Evolutionary conservation across 225 moss, liverwort and hornwort species (phyloP).

Genomic region (Antitrichia curtipendula): DNA sequence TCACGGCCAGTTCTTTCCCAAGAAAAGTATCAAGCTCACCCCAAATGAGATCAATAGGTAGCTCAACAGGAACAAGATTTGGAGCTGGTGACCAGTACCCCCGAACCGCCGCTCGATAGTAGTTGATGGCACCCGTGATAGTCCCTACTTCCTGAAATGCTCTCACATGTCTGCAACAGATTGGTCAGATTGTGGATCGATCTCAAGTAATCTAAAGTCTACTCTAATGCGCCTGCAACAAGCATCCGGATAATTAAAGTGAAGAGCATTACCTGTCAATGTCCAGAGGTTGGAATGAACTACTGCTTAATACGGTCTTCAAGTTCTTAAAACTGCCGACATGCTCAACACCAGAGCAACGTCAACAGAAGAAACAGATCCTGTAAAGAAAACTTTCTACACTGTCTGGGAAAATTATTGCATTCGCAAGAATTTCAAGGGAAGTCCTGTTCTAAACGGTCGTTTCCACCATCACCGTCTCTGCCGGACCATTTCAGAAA

Average conservation of each 20-base stretch:
- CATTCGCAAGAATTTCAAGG: not conserved
- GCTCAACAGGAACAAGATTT: not conserved
- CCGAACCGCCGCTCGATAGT: slow-evolving; percentile 46
- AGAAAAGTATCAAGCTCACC: slow-evolving; percentile 52
- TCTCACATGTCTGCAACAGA: slow-evolving; percentile 38
- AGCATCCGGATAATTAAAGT: not conserved
- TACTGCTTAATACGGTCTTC: not conserved
- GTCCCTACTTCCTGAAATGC: slow-evolving; percentile 36
- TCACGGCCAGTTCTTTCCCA: slow-evolving; percentile 33
- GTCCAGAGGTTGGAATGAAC: slow-evolving; percentile 5
- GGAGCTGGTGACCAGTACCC: slow-evolving; percentile 24
- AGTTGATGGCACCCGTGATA: slow-evolving; percentile 31
- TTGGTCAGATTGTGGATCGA: not conserved
- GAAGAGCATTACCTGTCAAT: slow-evolving; percentile 27
- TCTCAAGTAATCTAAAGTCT: not conserved
- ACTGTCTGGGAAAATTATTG: not conserved
- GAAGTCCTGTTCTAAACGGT: not conserved
- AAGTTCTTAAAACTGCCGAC: slow-evolving; percentile 27
- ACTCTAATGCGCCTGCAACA: not conserved
- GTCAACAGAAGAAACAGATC: not conserved
- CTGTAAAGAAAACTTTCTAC: not conserved
- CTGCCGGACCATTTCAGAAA: not conserved
- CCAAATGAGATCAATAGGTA: slow-evolving; percentile 58
- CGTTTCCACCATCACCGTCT: not conserved
- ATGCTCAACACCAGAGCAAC: not conserved